Evolutionary conservation across 1,284 basidiomycete genomes (phyloP).

Genomic region (Golubevia pallescens): DNA sequence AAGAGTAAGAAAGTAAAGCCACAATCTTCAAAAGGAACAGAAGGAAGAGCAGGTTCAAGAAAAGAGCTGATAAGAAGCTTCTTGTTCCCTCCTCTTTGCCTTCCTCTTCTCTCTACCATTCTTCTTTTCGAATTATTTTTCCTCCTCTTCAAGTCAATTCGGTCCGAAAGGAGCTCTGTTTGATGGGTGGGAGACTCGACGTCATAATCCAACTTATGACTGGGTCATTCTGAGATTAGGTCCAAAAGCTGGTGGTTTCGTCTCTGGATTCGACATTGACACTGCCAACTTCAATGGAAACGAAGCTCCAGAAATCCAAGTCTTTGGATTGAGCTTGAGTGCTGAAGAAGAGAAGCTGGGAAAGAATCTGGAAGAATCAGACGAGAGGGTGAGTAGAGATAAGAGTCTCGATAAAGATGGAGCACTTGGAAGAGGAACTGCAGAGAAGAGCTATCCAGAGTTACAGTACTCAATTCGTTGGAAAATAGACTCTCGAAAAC

Average conservation of each 20-base stretch:
- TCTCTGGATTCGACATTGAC: conserved; percentile 87
- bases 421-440: not conserved
- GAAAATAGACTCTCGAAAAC: not conserved
- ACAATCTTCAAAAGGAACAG: too few relatives aligned
- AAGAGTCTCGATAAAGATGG: not conserved
- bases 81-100: not conserved
- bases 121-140: conserved; percentile 6
- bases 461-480: not conserved
- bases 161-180: conserved; percentile 93
- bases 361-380: conserved; percentile 27
- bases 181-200: conserved; percentile 90
- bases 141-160: conserved; percentile 83
- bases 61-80: not conserved
- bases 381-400: conserved; percentile 68
- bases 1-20: too few relatives aligned
- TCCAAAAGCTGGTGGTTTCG: not conserved
- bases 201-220: conserved; percentile 87
- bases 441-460: not conserved
- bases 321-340: not conserved
- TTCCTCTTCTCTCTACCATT: not conserved
- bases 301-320: conserved; percentile 68
- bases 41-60: too few relatives aligned
- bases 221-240: conserved; percentile 71
- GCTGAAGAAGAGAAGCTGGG: not conserved
- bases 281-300: conserved; percentile 96